Base-by-base conservation (phyloP, 345 rosid genomes). In the Anastatica hierochuntica region DNA sequence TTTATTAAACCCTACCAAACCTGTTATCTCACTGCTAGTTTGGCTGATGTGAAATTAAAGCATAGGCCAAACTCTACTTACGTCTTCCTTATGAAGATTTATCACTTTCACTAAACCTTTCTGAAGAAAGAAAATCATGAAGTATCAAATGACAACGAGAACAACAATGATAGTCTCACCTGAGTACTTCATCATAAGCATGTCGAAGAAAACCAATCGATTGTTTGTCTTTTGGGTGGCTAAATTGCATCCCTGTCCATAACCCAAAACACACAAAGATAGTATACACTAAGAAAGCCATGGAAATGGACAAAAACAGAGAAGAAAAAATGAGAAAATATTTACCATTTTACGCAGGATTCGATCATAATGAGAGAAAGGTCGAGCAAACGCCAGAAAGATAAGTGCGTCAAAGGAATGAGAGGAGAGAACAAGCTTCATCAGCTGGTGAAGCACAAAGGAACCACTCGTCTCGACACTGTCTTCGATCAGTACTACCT, bases 321-420 rank as follows among this genome's bases (percentile, higher is more conserved):
- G 3, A 7, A 44, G 19, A 20, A 14, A 6, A 24, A 27, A 43
- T 23, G 9, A 7, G 37, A 48, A 59, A 41, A 12, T 2, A n/a
- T 50, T n/a, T 73, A 87, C 89, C 43, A 83, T 84, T 58, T 83
- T 81, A 27, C 92, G 89, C 30, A 83, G 76, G 57, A 83, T 27
- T 17, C 94, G 87, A 64, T 87, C 96, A 60, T 90, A 90, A 66
- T 90, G 96, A 56, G 96, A 84, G 71, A 90, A 76, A 10, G 98
- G 74, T 26, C 78, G 74, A 52, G 98, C 69, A 67, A 87, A 82
- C 31, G 92, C 88, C 46, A 90, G 67, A 67, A 87, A 77, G 71
- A 90, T 42, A 65, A 81, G 64, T 13, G 73, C 51, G 15, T 68
- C 69, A 6, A 81, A 53, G 54, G 88, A 76, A 33, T 62, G 49